Evolutionary conservation across 2,329 filamentous ascomycete genomes (phyloP), one percentile per base, ranked within the genome.

Genomic region (Colletotrichum gigasporum): DNA sequence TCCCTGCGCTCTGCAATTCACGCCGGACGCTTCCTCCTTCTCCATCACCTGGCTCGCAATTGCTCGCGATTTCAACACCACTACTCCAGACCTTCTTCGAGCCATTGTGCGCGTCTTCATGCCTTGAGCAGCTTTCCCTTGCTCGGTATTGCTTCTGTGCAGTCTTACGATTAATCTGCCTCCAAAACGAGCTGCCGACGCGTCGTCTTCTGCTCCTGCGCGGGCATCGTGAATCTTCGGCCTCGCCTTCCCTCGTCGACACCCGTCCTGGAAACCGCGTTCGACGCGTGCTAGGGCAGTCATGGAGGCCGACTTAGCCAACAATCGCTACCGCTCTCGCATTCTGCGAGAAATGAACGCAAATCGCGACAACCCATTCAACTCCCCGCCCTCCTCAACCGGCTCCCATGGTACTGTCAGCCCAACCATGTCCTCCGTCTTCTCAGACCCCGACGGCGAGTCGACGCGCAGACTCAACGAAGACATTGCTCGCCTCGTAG

Each of bases 351-450:
- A 85, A 75, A 83, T 84, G 81, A 80, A 82, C 50, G 76, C 81
- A 67, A 81, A 83, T 74, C 79, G 80, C 73, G 79, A 84, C 63
- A 85, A 87, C 72, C 84, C 85, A 5, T 87, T 86, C 76, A 85
- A 85, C 74, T 87, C 85, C 18, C 85, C 85, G 5, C 84, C 85
- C 18, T 86, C 85, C 6, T 87, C 85, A 6, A 87, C 85, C 28
- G 85, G 84, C 58, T 85, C 83, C 54, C 84, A 86, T 74, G 84
- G 85, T 72, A 85, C 84, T 65, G 79, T 87, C 67, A 85, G 83
- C 71, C 80, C 83, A 56, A 87, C 84, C 45, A 71, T 81, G 53
- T 85, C 84, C 35, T 82, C 84, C 41, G 76, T 87, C 69, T 84
- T 85, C 65, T 81, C 83, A 59, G 80, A 82, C 60, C 82, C 81